Evolutionary conservation across 495 filamentous ascomycete genomes (phyloP).

Genomic region (Corynascus novoguineensis): DNA sequence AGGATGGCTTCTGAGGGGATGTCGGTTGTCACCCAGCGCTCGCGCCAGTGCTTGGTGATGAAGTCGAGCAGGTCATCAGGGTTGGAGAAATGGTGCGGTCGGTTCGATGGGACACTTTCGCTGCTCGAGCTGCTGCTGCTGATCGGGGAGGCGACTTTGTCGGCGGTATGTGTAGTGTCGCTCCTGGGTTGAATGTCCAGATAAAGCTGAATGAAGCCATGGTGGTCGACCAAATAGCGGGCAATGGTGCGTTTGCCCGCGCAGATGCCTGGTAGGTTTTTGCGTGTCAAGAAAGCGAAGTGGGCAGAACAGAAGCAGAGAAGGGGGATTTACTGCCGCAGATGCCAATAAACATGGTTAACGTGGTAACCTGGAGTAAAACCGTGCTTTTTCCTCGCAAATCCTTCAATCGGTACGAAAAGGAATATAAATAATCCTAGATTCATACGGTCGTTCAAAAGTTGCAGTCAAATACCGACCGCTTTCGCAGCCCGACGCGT

Average conservation of each 20-base stretch:
- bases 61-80: slow-evolving; percentile 67
- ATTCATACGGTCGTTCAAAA: neutral
- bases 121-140: slow-evolving; percentile 1
- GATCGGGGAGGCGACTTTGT: neutral
- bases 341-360: slow-evolving; percentile 80
- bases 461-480: too few relatives aligned
- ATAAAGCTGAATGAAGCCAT: slow-evolving; percentile 63
- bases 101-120: slow-evolving; percentile 3
- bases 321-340: slow-evolving; percentile 65
- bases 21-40: slow-evolving; percentile 76
- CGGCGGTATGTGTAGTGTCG: slow-evolving; percentile 19
- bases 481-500: slow-evolving; percentile 18
- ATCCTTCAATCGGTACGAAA: too few relatives aligned
- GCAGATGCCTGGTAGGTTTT: slow-evolving; percentile 62
- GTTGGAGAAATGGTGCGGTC: slow-evolving; percentile 47
- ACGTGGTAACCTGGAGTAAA: neutral
- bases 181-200: slow-evolving; percentile 25
- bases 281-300: slow-evolving; percentile 19
- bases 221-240: slow-evolving; percentile 68
- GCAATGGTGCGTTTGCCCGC: slow-evolving; percentile 85
- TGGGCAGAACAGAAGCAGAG: neutral
- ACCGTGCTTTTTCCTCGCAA: neutral
- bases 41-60: slow-evolving; percentile 78
- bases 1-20: slow-evolving; percentile 63
- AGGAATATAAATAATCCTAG: too few relatives aligned